phyloP scores from a whole-genome alignment of 2,329 filamentous ascomycete genomes.

The Penicillium oxalicum region DNA sequence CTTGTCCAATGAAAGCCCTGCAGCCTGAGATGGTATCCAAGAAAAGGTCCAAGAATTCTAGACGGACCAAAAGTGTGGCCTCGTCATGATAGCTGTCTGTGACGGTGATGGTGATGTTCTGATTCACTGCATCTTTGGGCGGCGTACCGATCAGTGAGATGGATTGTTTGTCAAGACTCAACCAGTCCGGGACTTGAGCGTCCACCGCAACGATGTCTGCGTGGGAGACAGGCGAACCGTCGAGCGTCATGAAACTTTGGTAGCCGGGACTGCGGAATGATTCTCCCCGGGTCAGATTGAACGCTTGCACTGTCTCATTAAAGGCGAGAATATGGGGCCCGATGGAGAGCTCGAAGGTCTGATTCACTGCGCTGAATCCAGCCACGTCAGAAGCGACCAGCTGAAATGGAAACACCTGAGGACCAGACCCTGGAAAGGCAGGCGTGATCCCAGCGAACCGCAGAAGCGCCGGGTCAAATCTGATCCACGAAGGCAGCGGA shows the following conservation, averaged over 20 bases:
- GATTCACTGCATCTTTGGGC: constrained; percentile 51
- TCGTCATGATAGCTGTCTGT: constrained; percentile 55
- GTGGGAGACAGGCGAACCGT: constrained; percentile 47
- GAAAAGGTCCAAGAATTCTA: constrained; percentile 44
- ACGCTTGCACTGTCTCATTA: constrained; percentile 49
- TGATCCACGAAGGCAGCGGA: constrained; percentile 79
- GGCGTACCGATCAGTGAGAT: constrained; percentile 61
- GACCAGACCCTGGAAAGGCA: constrained; percentile 57
- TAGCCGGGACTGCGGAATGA: constrained; percentile 51
- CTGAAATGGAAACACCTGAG: constrained; percentile 65
- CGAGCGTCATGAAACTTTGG: constrained; percentile 49
- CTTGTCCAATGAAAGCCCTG: constrained; percentile 45
- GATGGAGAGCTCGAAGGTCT: constrained; percentile 66
- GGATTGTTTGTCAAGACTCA: constrained; percentile 57
- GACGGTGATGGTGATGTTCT: constrained; percentile 58
- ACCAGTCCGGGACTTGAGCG: constrained; percentile 60
- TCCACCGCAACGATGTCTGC: constrained; percentile 50
- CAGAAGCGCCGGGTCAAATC: constrained; percentile 60
- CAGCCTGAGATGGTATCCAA: constrained; percentile 39
- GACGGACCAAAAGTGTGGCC: constrained; percentile 51
- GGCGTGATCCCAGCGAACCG: constrained; percentile 68
- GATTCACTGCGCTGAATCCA: constrained; percentile 64
- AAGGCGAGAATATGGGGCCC: constrained; percentile 65
- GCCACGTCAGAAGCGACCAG: constrained; percentile 72
- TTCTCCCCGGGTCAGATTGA: constrained; percentile 53